Conservation (phyloP, 2,329 filamentous ascomycete species). For the Anisogramma anomala region DNA sequence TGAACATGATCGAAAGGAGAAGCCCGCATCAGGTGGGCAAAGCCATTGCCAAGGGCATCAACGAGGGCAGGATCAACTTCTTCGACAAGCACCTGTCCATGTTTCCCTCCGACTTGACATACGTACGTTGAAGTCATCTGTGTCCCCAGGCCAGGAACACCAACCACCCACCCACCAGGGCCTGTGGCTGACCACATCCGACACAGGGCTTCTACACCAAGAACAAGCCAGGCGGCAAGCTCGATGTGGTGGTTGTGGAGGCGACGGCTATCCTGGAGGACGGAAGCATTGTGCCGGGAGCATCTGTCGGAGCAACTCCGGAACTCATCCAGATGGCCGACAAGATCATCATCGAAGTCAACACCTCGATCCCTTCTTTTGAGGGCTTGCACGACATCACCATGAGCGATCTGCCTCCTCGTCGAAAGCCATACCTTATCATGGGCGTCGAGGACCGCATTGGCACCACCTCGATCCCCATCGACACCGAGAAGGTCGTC, state of each 20-base stretch:
- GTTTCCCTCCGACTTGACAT: slow-evolving; percentile 80
- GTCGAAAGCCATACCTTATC: slow-evolving; percentile 74
- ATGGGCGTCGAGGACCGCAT: slow-evolving; percentile 80
- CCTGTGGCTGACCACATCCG: slow-evolving; percentile 9
- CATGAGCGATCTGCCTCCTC: slow-evolving; percentile 72
- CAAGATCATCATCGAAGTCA: slow-evolving; percentile 88
- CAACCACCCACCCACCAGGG: background rate
- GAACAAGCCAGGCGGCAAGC: slow-evolving; percentile 58
- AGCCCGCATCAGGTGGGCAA: slow-evolving; percentile 85
- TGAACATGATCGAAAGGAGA: slow-evolving; percentile 83
- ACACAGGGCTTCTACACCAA: slow-evolving; percentile 67
- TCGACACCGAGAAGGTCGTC: slow-evolving; percentile 72
- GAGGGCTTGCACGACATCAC: slow-evolving; percentile 86
- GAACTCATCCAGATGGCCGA: slow-evolving; percentile 85
- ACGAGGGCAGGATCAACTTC: slow-evolving; percentile 77
- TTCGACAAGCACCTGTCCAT: slow-evolving; percentile 91
- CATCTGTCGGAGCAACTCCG: slow-evolving; percentile 73
- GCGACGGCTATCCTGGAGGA: slow-evolving; percentile 80
- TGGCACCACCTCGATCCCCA: slow-evolving; percentile 67
- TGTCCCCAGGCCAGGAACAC: too few relatives aligned
- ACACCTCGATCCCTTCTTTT: slow-evolving; percentile 73
- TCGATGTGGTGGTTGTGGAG: slow-evolving; percentile 79
- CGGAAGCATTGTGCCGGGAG: slow-evolving; percentile 78
- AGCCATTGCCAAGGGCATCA: slow-evolving; percentile 81
- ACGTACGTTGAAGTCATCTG: slow-evolving; percentile 38